Conservation (phyloP, 208 protist genomes). For the Crithidia fasciculata region DNA sequence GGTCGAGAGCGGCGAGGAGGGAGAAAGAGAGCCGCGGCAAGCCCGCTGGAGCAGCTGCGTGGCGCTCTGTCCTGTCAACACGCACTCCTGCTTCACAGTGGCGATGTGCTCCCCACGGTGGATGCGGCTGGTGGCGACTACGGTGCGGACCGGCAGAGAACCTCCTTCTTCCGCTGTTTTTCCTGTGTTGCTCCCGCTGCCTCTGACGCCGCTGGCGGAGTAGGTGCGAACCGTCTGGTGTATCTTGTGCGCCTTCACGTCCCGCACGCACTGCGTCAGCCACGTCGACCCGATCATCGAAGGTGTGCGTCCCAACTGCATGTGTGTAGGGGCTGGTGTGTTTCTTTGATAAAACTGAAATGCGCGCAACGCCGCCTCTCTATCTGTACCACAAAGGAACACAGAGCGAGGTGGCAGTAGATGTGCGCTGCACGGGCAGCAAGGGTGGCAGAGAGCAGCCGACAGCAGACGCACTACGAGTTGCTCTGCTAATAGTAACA, state of each 20-base stretch:
- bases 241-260: constrained; percentile 31
- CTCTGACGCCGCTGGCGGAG: not conserved
- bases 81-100: constrained; percentile 40
- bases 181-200: not conserved
- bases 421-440: too few species aligned
- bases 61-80: constrained; percentile 62
- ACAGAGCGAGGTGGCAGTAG: too few species aligned
- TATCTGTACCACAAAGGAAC: too few species aligned
- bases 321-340: not conserved
- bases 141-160: constrained; percentile 51
- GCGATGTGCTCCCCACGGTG: constrained; percentile 68
- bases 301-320: constrained; percentile 11
- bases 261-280: constrained; percentile 34
- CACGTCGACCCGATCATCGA: constrained; percentile 20
- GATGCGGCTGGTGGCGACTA: constrained; percentile 57
- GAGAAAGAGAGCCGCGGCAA: not conserved
- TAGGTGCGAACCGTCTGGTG: constrained; percentile 25
- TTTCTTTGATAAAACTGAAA: not conserved
- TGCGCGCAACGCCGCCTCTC: too few species aligned
- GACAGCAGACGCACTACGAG: too few species aligned
- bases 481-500: too few species aligned
- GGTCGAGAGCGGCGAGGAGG: not conserved
- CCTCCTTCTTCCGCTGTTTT: too few species aligned
- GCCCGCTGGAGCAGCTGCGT: constrained; percentile 36
- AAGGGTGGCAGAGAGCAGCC: too few species aligned